phyloP scores from a whole-genome alignment of 2,329 filamentous ascomycete genomes.

The Ascochyta lentis region DNA sequence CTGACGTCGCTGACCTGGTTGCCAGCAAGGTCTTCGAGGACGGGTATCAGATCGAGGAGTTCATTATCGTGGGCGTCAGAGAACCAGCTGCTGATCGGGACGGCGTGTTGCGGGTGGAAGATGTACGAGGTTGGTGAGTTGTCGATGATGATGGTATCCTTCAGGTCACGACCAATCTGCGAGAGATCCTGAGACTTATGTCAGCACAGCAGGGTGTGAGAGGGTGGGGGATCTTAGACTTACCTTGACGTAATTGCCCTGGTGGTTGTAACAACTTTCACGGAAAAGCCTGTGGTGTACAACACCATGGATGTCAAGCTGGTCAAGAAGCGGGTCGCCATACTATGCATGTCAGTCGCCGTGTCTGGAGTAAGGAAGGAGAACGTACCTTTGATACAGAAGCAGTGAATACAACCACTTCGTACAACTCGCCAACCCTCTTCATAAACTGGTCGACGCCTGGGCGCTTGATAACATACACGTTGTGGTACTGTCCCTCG shows the following conservation, averaged over 20 bases:
- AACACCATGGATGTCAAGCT: constrained; percentile 95
- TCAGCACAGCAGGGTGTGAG: constrained; percentile 8
- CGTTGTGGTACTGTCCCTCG: constrained; percentile 98
- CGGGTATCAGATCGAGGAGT: constrained; percentile 93
- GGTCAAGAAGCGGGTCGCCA: constrained; percentile 92
- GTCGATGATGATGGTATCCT: constrained; percentile 99
- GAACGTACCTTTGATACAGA: constrained; percentile 88
- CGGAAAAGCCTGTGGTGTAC: constrained; percentile 96
- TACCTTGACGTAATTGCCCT: constrained; percentile 97
- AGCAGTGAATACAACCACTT: constrained; percentile 97
- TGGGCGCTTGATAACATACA: constrained; percentile 99
- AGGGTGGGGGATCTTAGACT: background rate
- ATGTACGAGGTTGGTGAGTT: constrained; percentile 99
- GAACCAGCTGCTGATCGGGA: constrained; percentile 99
- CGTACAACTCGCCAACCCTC: constrained; percentile 93
- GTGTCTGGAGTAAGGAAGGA: background rate
- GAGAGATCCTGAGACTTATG: constrained; percentile 73
- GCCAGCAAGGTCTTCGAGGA: constrained; percentile 94
- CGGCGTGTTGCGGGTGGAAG: constrained; percentile 98
- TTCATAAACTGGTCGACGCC: constrained; percentile 99
- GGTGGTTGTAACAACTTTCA: constrained; percentile 98
- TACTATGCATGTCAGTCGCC: constrained; percentile 65
- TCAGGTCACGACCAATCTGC: constrained; percentile 92
- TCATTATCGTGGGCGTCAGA: constrained; percentile 99
- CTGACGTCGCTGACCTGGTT: constrained; percentile 93